Conservation (phyloP, 805 yeast species). For the Sugiyamaella qingdaonensis region DNA sequence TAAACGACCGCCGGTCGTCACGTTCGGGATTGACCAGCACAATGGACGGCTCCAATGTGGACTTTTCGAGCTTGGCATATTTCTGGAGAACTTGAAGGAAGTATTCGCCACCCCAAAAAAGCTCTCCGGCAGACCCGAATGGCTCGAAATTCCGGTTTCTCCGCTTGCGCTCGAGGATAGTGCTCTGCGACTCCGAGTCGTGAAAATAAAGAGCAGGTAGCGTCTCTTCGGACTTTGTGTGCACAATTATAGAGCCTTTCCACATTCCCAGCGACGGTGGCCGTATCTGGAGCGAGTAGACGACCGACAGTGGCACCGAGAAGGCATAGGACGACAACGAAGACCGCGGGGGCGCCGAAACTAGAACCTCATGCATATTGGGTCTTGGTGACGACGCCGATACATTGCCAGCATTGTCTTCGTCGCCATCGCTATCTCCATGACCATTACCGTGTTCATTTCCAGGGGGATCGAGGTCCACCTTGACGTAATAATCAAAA, state of each 20-base stretch:
- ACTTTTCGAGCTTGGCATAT: constrained; percentile 59
- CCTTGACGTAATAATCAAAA: constrained; percentile 42
- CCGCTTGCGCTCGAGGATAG: constrained; percentile 54
- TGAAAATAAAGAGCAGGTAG: constrained; percentile 89
- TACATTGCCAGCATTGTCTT: constrained; percentile 5
- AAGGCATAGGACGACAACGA: constrained; percentile 64
- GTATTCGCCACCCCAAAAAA: constrained; percentile 92
- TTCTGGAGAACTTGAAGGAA: constrained; percentile 53
- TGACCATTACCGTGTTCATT: constrained; percentile 5
- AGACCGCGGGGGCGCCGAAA: constrained; percentile 49
- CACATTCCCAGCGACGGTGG: constrained; percentile 85
- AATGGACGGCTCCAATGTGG: constrained; percentile 68
- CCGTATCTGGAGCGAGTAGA: constrained; percentile 79
- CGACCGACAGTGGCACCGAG: constrained; percentile 50
- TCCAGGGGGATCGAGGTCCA: constrained; percentile 41
- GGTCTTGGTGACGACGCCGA: neutral
- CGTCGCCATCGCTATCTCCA: constrained; percentile 16
- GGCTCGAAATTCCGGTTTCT: constrained; percentile 69
- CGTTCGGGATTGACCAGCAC: constrained; percentile 74
- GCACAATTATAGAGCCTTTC: constrained; percentile 81
- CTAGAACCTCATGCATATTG: constrained; percentile 31
- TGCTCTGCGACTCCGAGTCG: constrained; percentile 80
- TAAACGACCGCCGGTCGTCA: constrained; percentile 58
- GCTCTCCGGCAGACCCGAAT: constrained; percentile 46
- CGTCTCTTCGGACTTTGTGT: constrained; percentile 56